phyloP scores from a whole-genome alignment of 202 grass and related monocot species.

The Hordeum pubiflorum region DNA sequence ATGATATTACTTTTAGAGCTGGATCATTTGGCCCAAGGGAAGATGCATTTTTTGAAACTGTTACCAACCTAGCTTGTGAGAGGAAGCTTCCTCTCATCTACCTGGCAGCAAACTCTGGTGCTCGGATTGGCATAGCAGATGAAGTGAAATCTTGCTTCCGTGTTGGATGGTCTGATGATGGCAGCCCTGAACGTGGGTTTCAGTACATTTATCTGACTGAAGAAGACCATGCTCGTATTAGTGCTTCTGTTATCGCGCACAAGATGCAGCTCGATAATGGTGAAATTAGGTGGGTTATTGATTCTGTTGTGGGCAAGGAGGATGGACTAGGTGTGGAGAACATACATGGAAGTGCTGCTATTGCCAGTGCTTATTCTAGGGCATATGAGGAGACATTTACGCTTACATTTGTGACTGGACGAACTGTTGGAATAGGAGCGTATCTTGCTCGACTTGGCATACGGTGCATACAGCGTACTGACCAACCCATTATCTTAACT shows the following conservation, averaged over 20 bases:
- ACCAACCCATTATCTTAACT: slow-evolving; percentile 73
- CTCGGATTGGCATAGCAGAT: slow-evolving; percentile 62
- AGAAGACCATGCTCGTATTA: slow-evolving; percentile 51
- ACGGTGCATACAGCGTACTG: slow-evolving; percentile 73
- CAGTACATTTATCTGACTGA: slow-evolving; percentile 58
- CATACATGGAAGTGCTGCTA: slow-evolving; percentile 75
- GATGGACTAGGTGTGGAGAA: slow-evolving; percentile 82
- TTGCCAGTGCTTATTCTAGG: slow-evolving; percentile 72
- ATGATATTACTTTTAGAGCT: slow-evolving; percentile 74
- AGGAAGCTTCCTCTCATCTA: slow-evolving; percentile 78
- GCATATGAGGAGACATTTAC: slow-evolving; percentile 76
- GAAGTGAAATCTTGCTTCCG: slow-evolving; percentile 78
- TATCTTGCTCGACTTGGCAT: slow-evolving; percentile 82
- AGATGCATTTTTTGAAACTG: slow-evolving; percentile 87
- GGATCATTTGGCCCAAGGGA: slow-evolving; percentile 77
- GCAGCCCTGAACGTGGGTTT: slow-evolving; percentile 60
- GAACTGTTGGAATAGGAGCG: slow-evolving; percentile 74
- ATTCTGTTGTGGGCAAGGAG: slow-evolving; percentile 69
- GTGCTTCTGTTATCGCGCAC: slow-evolving; percentile 61
- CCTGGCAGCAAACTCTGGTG: slow-evolving; percentile 70
- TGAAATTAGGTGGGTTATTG: slow-evolving; percentile 68
- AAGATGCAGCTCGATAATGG: slow-evolving; percentile 50
- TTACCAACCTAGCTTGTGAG: slow-evolving; percentile 68
- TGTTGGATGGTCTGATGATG: slow-evolving; percentile 58
- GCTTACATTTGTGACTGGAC: slow-evolving; percentile 62